These are phyloP conservation scores for Viola pubescens DNA, from an alignment of 441 rosid genomes.

Conservation along the genomic window DNA sequence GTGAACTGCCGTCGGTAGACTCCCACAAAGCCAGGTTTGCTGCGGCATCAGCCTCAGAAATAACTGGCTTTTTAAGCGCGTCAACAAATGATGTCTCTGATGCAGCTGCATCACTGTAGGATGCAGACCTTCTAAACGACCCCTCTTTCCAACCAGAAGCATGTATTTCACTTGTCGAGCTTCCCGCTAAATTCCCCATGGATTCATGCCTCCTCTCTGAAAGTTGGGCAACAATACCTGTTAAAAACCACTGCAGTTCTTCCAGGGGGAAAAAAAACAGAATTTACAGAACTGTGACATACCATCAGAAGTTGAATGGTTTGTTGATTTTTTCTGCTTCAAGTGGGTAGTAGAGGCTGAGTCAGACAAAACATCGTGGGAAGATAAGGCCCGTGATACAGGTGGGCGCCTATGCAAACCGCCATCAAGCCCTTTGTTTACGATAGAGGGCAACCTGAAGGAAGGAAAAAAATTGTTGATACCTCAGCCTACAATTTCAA, in stretches of 20 bases:
- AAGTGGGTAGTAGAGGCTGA: slow-evolving; percentile 15
- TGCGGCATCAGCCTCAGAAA: too few species aligned
- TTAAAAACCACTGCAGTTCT: neutral
- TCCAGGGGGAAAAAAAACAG: neutral
- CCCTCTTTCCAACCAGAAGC: slow-evolving; percentile 30
- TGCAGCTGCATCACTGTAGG: slow-evolving; percentile 29
- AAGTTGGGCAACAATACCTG: neutral
- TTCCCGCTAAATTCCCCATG: slow-evolving; percentile 8
- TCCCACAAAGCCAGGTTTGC: slow-evolving; percentile 11
- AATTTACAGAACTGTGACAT: neutral
- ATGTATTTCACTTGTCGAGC: slow-evolving; percentile 1
- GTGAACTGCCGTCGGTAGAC: slow-evolving; percentile 26
- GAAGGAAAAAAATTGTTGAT: too few species aligned
- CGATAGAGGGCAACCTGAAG: slow-evolving; percentile 21
- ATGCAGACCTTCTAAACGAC: slow-evolving; percentile 29
- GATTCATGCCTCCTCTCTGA: slow-evolving; percentile 20
- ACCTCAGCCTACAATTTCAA: too few species aligned
- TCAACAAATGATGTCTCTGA: slow-evolving; percentile 49
- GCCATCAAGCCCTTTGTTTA: slow-evolving; percentile 25
- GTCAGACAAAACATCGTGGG: slow-evolving; percentile 27
- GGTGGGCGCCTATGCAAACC: slow-evolving; percentile 28
- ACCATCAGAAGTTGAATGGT: slow-evolving; percentile 27
- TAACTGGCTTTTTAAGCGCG: slow-evolving; percentile 30
- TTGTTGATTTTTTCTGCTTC: slow-evolving; percentile 23
- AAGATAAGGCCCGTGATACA: slow-evolving; percentile 23